Conservation (phyloP, 1,139 yeast genomes). For the Kurtzmaniella quercitrusa region DNA sequence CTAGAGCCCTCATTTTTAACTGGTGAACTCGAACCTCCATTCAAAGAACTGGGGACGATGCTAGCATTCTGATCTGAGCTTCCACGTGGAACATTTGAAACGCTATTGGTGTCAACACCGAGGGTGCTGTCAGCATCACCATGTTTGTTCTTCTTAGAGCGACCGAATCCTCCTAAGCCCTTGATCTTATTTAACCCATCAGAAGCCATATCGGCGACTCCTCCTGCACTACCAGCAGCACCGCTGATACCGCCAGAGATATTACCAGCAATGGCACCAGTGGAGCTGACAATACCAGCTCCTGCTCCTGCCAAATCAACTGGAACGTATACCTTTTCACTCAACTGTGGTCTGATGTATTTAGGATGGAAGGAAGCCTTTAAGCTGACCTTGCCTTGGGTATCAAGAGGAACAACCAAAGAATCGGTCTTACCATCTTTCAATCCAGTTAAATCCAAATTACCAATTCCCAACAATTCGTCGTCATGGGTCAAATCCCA, state of each 20-base stretch:
- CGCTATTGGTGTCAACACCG: conserved; percentile 9
- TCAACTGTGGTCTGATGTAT: conserved; percentile 58
- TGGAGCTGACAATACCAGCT: conserved; percentile 29
- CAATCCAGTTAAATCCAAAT: conserved; percentile 46
- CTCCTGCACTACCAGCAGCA: conserved; percentile 27
- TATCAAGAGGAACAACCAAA: conserved; percentile 47
- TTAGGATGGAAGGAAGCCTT: conserved; percentile 59
- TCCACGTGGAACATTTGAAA: conserved; percentile 8
- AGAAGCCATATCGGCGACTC: conserved; percentile 46
- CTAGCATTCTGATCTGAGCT: neutral
- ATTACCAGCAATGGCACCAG: conserved; percentile 29
- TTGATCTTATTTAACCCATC: conserved; percentile 23
- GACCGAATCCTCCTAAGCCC: conserved; percentile 20
- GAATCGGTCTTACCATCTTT: conserved; percentile 42
- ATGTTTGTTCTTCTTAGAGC: conserved; percentile 19
- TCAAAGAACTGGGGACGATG: neutral
- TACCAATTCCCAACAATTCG: conserved; percentile 52
- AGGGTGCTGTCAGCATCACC: conserved; percentile 8
- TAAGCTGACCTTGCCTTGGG: conserved; percentile 57
- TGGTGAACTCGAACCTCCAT: conserved; percentile 8
- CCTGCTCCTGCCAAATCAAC: conserved; percentile 36
- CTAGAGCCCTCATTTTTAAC: conserved; percentile 2
- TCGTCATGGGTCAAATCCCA: conserved; percentile 77
- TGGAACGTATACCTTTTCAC: conserved; percentile 36
- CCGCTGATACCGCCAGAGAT: conserved; percentile 24